A percentile compares a stretch with the other conserved stretches of the same genome.
These are phyloP conservation scores for Lipomyces kockii DNA, from an alignment of 805 yeast genomes.

Conservation along the genomic window DNA sequence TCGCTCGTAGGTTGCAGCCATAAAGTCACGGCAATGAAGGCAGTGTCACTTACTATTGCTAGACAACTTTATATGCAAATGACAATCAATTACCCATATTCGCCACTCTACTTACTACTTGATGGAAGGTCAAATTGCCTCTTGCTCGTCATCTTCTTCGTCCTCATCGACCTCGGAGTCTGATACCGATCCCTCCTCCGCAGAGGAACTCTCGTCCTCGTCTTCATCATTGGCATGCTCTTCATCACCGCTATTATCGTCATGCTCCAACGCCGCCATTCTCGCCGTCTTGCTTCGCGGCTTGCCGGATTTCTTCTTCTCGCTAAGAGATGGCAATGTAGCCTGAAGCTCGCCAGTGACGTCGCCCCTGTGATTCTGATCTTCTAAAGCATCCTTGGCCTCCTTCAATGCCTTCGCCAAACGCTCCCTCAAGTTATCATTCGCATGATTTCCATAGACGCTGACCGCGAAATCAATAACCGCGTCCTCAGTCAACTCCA, in stretches of 20 bases:
- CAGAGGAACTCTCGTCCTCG: slow-evolving; percentile 10
- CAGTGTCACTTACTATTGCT: no score
- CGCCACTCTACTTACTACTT: no score
- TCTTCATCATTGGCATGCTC: slow-evolving; percentile 5
- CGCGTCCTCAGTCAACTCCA: slow-evolving; percentile 24
- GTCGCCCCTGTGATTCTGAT: not conserved
- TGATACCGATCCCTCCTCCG: not conserved
- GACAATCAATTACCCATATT: no score
- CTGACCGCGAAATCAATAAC: slow-evolving; percentile 22
- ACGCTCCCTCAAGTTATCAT: slow-evolving; percentile 18
- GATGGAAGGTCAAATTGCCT: no score
- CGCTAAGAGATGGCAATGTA: slow-evolving; percentile 10
- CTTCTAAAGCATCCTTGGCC: slow-evolving; percentile 14
- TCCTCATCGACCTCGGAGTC: not conserved
- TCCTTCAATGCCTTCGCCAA: slow-evolving; percentile 19
- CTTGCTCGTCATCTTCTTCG: no score
- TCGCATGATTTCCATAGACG: slow-evolving; percentile 21
- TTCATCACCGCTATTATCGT: slow-evolving; percentile 27
- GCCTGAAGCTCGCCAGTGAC: not conserved
- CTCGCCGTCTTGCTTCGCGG: slow-evolving; percentile 14
- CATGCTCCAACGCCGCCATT: slow-evolving; percentile 20
- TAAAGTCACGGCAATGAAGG: no score
- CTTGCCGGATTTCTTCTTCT: slow-evolving; percentile 2
- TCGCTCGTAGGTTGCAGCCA: no score
- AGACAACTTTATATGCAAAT: no score